A percentile compares a stretch with the other conserved stretches of the same genome.
Conservation (phyloP, 1,139 yeast species). For the Yamadazyma sp. region DNA sequence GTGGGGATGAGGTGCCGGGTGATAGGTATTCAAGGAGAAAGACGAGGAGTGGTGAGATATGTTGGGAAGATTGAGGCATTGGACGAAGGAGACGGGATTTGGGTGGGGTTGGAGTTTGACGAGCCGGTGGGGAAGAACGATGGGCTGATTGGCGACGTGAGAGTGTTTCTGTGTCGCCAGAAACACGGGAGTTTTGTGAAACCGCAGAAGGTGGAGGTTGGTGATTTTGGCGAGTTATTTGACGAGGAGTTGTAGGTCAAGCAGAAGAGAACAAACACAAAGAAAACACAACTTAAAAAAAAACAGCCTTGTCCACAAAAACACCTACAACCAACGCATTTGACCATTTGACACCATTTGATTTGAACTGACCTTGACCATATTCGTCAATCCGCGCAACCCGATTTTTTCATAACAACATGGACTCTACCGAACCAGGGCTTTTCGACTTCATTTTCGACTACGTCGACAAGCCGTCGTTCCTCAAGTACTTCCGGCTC, state of each 20-base stretch:
- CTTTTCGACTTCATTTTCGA: conserved; percentile 35
- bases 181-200: conserved; percentile 53
- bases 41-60: conserved; percentile 67
- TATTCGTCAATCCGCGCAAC: too few species aligned
- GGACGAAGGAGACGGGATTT: conserved; percentile 42
- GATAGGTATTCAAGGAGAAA: conserved; percentile 47
- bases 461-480: conserved; percentile 34
- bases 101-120: conserved; percentile 52
- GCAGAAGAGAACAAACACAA: too few species aligned
- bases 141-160: conserved; percentile 36
- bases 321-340: too few species aligned
- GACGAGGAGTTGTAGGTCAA: conserved; percentile 29
- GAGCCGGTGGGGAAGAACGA: conserved; percentile 50
- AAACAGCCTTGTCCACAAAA: too few species aligned
- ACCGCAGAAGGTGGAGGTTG: conserved; percentile 51
- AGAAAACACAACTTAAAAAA: too few species aligned
- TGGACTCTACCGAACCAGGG: conserved; percentile 2
- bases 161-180: conserved; percentile 33
- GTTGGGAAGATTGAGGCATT: conserved; percentile 68
- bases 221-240: conserved; percentile 50
- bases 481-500: conserved; percentile 41
- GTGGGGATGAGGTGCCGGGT: conserved; percentile 43
- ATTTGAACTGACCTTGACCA: too few species aligned
- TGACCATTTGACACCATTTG: too few species aligned
- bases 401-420: not conserved